Evolutionary conservation across 176 grass and related monocot genomes (phyloP).

Genomic region (Pharus latifolius): DNA sequence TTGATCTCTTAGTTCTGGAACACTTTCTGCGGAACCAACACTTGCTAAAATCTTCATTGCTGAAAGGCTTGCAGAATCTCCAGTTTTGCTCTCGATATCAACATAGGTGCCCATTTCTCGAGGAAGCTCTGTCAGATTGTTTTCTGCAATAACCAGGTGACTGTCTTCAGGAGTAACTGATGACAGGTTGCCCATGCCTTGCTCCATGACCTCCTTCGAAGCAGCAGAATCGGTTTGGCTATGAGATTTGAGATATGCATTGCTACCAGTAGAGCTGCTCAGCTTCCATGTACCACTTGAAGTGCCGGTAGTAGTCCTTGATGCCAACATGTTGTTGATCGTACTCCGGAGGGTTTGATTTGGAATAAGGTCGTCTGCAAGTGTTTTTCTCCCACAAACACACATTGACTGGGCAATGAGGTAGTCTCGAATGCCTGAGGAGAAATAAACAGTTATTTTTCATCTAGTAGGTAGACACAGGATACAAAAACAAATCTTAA

Average conservation of each 20-base stretch:
- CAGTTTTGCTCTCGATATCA: neutral
- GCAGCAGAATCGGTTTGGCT: neutral
- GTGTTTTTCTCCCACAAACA: constrained; percentile 14
- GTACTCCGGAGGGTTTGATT: constrained; percentile 22
- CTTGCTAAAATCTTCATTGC: neutral
- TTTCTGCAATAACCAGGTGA: neutral
- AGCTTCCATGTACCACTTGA: neutral
- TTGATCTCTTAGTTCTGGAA: neutral
- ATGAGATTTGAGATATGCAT: neutral
- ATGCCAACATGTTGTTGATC: constrained; percentile 9
- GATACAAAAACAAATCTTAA: neutral
- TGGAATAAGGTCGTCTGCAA: constrained; percentile 25
- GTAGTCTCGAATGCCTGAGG: constrained; percentile 22
- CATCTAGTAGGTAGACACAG: neutral
- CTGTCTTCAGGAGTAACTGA: neutral
- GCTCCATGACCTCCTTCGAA: neutral
- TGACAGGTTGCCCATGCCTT: neutral
- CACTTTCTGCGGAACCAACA: neutral
- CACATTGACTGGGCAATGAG: constrained; percentile 8
- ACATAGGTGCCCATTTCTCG: neutral
- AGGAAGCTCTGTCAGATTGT: neutral
- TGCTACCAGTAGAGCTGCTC: neutral
- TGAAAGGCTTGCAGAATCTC: neutral
- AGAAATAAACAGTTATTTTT: constrained; percentile 2
- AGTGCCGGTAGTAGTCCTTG: neutral